Base-by-base conservation (phyloP, 2,329 filamentous ascomycete species). In the Phaeophleospora eucalypticola region DNA sequence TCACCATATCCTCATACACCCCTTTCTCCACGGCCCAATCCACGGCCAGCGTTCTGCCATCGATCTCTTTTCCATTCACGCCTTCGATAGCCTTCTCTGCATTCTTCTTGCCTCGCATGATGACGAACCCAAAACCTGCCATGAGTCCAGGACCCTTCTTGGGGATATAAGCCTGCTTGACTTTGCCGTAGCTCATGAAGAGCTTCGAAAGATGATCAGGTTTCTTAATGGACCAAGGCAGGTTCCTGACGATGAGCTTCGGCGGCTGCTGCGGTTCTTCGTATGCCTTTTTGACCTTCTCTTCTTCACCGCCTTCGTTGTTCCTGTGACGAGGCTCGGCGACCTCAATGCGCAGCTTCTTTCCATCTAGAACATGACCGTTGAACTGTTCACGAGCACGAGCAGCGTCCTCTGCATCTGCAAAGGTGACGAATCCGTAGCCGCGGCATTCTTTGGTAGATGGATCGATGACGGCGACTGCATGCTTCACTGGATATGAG, bases 21-120 rank as follows among this genome's bases (percentile, higher is more conserved):
- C 84, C 78, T 71, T 94, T 95, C 51, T 96, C 89, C 3, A 97
- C 89, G 24, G 94, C 91, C 88, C 89, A 98, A 70, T 98, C 93
- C 4, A 98, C 93, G 20, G 91, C 93, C 51, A 98, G 69, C 7
- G 84, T 86, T 60, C 93, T 80, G 2, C 90, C 93, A 65, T 95
- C 90, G 16, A 98, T 78, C 51, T 86, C 81, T 65, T 88, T 96
- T 48, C 91, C 93, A 68, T 97, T 98, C 57, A 97, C 75, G 17
- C 78, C 82, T 49, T 85, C 82, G 47, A 98, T 76, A 2, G 93
- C 93, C 65, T 83, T 89, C 68, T 97, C 87, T 0, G 93, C 91
- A 67, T 97, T 95, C 70, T 89, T 91, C 62, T 79, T 83, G 35
- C 90, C 89, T 49, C 90, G 79, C 67, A 98, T 77, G 9, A 91